Evolutionary conservation across 768 basidiomycete genomes (phyloP), one percentile per base, ranked within the genome.

Genomic region (Saitozyma podzolica): DNA sequence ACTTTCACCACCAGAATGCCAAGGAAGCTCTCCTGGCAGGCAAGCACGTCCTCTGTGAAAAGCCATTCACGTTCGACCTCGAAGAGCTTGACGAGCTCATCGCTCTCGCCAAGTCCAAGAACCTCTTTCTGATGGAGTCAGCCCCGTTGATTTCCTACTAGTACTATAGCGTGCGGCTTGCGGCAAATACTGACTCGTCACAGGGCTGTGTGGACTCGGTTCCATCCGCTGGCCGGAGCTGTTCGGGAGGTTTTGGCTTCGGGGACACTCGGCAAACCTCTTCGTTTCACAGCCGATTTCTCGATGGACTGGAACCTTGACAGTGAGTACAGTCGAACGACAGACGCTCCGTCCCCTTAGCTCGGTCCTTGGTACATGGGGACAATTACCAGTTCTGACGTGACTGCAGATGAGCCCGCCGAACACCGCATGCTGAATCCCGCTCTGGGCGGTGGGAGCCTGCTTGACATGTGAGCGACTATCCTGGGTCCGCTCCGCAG

Each of bases 121-220:
- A 86, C 16, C 84, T 92, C 0, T 94, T 94, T 82, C 85, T 94
- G 70, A 93, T 94, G 91, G 92, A 94, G 80, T 91, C 90, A 92
- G 91, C 41, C 45, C 29, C 29, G 5, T 29, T 29, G 29, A 5
- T 29, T 29, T 5, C n/a, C n/a, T n/a, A n/a, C 29, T 29, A 29
- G 29, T 29, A 29, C 53, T 10, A 40, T 42, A 9, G 13, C 37
- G 10, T 51, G 9, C n/a, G 9, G 5, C 6, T 10, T 2, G 29
- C 29, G 29, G 29, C 5, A 2, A 2, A 5, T 29, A 5, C 29
- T 29, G 29, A 29, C 29, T n/a, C 14, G 5, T 37, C 14, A 49
- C 29, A 75, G 73, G 58, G 74, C 72, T 42, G 65, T 74, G 3
- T 76, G 67, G 72, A 76, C 72, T 40, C 59, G 70, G 14, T 74